A percentile compares a stretch with the other conserved stretches of the same genome.
Evolutionary conservation across 768 basidiomycete genomes (phyloP).

Genomic region (Leccinum uliginosum): DNA sequence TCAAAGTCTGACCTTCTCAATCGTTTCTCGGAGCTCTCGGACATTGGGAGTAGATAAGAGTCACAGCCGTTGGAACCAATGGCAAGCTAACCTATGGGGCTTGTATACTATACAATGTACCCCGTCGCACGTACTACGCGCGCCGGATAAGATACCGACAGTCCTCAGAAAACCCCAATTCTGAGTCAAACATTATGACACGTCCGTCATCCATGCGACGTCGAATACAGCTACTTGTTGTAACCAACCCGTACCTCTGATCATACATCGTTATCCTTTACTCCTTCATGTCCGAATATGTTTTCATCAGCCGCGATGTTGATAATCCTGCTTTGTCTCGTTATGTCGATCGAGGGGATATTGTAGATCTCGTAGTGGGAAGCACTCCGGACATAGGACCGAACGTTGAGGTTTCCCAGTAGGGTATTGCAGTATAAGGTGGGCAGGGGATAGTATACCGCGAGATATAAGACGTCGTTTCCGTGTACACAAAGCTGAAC

Average conservation of each 20-base stretch:
- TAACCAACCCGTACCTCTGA: neutral
- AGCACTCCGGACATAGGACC: neutral
- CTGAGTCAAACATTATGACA: neutral
- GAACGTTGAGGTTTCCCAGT: neutral
- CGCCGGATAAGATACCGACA: neutral
- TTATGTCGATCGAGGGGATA: neutral
- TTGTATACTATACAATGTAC: neutral
- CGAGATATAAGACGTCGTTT: neutral
- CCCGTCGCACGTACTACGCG: neutral
- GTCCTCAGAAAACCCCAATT: neutral
- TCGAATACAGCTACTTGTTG: neutral
- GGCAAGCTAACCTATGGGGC: neutral
- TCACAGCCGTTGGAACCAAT: neutral
- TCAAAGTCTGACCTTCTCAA: slow-evolving; percentile 4
- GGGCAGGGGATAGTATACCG: neutral
- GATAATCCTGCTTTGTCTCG: neutral
- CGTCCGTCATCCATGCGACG: neutral
- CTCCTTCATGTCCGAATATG: neutral
- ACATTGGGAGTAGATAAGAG: slow-evolving; percentile 22
- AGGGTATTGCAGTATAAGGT: neutral
- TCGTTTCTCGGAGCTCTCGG: slow-evolving; percentile 17
- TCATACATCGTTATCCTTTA: neutral
- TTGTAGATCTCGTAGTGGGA: neutral
- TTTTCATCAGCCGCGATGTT: neutral
- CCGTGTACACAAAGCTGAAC: neutral